phyloP scores from a whole-genome alignment of 2,329 filamentous ascomycete species.

The Colletotrichum cereale region DNA sequence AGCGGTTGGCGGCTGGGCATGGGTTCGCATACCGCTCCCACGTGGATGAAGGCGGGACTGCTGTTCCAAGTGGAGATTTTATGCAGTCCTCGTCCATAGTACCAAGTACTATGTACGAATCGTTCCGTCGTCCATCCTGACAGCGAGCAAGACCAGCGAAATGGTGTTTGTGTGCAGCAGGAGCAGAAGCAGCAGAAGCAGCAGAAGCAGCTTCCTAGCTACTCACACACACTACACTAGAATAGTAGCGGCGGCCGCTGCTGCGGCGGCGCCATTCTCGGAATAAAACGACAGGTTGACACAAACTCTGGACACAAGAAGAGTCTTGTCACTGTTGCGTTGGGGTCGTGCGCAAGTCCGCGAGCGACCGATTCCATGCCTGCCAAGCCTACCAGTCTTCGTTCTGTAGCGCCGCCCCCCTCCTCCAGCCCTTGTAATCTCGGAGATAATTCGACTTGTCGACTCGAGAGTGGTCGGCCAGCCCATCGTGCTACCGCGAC shows the following conservation, averaged over 20 bases:
- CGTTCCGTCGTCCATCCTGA: slow-evolving; percentile 3
- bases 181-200: too few relatives aligned
- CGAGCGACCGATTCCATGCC: slow-evolving; percentile 21
- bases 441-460: slow-evolving; percentile 40
- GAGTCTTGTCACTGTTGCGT: slow-evolving; percentile 23
- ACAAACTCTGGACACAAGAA: slow-evolving; percentile 32
- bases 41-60: slow-evolving; percentile 37
- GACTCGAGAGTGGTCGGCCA: slow-evolving; percentile 29
- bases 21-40: slow-evolving; percentile 40
- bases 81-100: slow-evolving; percentile 30
- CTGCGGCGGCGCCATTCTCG: slow-evolving; percentile 32
- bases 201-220: too few relatives aligned
- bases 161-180: neutral
- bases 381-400: neutral
- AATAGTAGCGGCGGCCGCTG: slow-evolving; percentile 10
- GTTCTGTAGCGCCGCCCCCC: slow-evolving; percentile 4
- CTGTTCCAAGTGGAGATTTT: slow-evolving; percentile 34
- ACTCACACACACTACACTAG: neutral
- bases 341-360: slow-evolving; percentile 14
- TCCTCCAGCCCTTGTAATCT: slow-evolving; percentile 29
- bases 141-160: neutral
- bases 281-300: slow-evolving; percentile 9
- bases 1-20: slow-evolving; percentile 22
- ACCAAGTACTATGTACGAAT: neutral
- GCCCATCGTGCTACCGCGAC: slow-evolving; percentile 9